These are phyloP conservation scores for Pholiota conissans DNA, from an alignment of 768 basidiomycete species.

Conservation along the genomic window DNA sequence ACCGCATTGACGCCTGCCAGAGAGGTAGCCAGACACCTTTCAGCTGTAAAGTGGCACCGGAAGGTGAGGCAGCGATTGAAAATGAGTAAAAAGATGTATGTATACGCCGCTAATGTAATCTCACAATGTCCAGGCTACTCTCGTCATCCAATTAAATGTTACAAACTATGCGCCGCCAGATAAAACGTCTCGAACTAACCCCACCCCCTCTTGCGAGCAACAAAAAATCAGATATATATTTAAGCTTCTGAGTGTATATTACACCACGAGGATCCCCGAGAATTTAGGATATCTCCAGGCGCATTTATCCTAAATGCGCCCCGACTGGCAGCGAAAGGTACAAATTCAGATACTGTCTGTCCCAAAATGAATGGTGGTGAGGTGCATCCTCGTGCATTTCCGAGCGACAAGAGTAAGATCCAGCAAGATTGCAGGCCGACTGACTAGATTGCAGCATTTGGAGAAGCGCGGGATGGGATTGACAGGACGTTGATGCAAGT, in stretches of 20 bases:
- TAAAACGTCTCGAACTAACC: neutral
- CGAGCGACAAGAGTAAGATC: conserved; percentile 3
- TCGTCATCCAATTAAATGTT: no score
- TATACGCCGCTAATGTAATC: neutral
- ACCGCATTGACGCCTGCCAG: neutral
- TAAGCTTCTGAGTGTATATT: neutral
- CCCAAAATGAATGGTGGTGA: neutral
- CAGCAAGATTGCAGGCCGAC: neutral
- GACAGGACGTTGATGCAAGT: conserved; percentile 2
- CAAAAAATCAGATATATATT: no score
- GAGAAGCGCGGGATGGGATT: neutral
- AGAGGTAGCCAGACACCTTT: no score
- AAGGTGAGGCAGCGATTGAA: no score
- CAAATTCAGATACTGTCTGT: neutral
- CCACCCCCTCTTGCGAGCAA: neutral
- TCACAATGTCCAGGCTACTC: neutral
- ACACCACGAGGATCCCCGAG: conserved; percentile 6
- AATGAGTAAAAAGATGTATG: no score
- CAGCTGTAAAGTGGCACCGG: no score
- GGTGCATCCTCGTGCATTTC: neutral
- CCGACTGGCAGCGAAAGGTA: neutral
- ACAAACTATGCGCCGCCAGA: neutral
- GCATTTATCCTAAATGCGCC: neutral
- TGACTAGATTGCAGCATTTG: neutral
- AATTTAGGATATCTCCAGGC: neutral